Conservation (phyloP, 306 rosid species). For the Pyrus bretschneideri region DNA sequence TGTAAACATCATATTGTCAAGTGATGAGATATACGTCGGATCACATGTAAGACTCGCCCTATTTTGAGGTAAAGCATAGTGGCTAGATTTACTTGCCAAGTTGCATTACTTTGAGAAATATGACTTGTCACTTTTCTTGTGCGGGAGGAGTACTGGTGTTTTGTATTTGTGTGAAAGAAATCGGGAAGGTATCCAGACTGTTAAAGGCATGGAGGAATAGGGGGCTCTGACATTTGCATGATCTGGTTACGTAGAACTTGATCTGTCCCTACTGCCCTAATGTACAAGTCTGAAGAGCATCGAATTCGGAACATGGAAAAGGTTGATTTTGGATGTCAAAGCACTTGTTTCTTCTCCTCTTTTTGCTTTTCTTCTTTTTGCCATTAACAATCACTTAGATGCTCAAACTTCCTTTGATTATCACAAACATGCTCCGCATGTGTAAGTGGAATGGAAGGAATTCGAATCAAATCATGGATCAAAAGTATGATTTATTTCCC, state of each 20-base stretch:
- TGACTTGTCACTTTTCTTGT: neutral
- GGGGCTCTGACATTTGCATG: neutral
- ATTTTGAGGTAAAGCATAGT: neutral
- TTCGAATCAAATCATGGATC: neutral
- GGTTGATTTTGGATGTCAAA: conserved; percentile 24
- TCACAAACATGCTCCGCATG: neutral
- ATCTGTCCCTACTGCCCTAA: conserved; percentile 4
- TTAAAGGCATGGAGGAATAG: conserved; percentile 6
- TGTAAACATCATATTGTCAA: too few relatives aligned
- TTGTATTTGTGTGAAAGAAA: neutral
- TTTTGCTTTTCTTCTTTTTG: neutral
- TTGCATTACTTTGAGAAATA: neutral
- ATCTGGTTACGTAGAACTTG: neutral
- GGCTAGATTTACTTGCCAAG: neutral
- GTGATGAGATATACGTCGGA: neutral
- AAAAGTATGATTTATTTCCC: too few relatives aligned
- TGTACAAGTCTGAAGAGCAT: conserved; percentile 16
- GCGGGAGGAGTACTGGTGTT: neutral
- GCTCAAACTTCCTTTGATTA: neutral
- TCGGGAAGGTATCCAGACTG: neutral
- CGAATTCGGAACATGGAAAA: conserved; percentile 29
- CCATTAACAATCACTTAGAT: neutral
- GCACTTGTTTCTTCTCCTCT: neutral
- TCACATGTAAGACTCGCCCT: neutral
- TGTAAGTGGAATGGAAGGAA: neutral